Percentiles rank a stretch among this genome's conserved stretches.
These are phyloP conservation scores for Starmerella khaoyaiensis DNA, from an alignment of 805 yeast genomes.

Conservation along the genomic window DNA sequence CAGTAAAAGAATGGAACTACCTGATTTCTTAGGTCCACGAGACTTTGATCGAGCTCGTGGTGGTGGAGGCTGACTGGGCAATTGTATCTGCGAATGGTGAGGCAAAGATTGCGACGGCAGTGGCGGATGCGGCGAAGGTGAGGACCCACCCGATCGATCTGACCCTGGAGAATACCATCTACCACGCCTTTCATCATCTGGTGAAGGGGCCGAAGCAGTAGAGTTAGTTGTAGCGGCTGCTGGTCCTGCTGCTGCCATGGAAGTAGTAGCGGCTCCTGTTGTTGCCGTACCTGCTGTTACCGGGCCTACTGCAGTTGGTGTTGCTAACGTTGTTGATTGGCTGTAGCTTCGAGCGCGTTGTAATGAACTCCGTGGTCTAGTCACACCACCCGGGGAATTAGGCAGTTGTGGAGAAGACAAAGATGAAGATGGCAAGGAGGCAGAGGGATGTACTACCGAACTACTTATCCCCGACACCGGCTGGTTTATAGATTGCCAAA, in stretches of 20 bases:
- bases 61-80: slow-evolving; percentile 1
- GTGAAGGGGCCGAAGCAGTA: background rate
- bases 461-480: no score
- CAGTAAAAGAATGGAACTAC: slow-evolving; percentile 10
- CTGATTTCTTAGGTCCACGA: background rate
- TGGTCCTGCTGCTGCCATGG: background rate
- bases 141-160: no score
- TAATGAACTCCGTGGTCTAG: slow-evolving; percentile 8
- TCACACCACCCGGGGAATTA: background rate
- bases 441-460: background rate
- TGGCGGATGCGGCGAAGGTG: no score
- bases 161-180: no score
- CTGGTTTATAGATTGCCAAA: no score
- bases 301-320: background rate
- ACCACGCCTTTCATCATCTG: no score
- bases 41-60: background rate
- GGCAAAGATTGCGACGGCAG: no score
- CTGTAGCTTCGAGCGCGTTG: slow-evolving; percentile 18
- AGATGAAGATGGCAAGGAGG: background rate
- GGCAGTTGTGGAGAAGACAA: background rate
- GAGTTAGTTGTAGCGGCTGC: background rate
- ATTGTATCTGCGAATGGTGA: no score
- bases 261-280: no score
- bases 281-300: no score
- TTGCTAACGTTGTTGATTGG: slow-evolving; percentile 2